phyloP scores from a whole-genome alignment of 2,329 filamentous ascomycete genomes.

The Colletotrichum tropicicola region DNA sequence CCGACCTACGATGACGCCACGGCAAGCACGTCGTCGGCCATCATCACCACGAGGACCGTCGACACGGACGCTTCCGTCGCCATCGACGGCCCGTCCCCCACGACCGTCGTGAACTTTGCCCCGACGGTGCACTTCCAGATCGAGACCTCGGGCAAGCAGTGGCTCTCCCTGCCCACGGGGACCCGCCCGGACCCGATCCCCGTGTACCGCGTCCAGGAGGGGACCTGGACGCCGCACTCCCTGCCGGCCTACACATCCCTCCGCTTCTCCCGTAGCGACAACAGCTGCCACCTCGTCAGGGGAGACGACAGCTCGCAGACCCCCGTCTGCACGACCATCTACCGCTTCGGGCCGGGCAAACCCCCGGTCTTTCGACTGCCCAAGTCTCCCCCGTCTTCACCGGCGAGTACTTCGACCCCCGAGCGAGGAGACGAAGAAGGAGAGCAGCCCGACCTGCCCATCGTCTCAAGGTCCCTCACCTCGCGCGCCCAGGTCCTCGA shows the following conservation, averaged over 20 bases:
- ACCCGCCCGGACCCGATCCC: slow-evolving; percentile 49
- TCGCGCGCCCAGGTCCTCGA: slow-evolving; percentile 57
- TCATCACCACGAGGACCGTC: not conserved
- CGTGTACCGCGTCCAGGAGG: slow-evolving; percentile 49
- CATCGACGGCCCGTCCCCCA: slow-evolving; percentile 1
- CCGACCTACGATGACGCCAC: slow-evolving; percentile 40
- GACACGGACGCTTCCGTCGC: not conserved
- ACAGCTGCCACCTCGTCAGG: slow-evolving; percentile 56
- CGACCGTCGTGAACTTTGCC: slow-evolving; percentile 41
- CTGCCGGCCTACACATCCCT: slow-evolving; percentile 56
- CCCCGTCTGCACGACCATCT: slow-evolving; percentile 59
- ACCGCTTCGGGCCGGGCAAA: slow-evolving; percentile 64
- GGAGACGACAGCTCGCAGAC: slow-evolving; percentile 42
- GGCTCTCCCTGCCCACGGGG: slow-evolving; percentile 52
- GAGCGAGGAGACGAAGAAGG: slow-evolving; percentile 40
- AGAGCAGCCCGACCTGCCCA: slow-evolving; percentile 31
- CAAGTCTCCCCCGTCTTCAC: slow-evolving; percentile 30
- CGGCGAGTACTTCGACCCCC: slow-evolving; percentile 11
- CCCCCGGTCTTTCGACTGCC: slow-evolving; percentile 55
- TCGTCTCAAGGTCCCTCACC: slow-evolving; percentile 47
- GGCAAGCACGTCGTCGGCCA: slow-evolving; percentile 23
- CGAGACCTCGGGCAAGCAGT: slow-evolving; percentile 53
- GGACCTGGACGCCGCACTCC: slow-evolving; percentile 20
- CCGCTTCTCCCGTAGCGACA: slow-evolving; percentile 55
- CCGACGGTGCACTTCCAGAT: slow-evolving; percentile 58